phyloP scores from a whole-genome alignment of 345 rosid genomes.

The Brassica juncea region DNA sequence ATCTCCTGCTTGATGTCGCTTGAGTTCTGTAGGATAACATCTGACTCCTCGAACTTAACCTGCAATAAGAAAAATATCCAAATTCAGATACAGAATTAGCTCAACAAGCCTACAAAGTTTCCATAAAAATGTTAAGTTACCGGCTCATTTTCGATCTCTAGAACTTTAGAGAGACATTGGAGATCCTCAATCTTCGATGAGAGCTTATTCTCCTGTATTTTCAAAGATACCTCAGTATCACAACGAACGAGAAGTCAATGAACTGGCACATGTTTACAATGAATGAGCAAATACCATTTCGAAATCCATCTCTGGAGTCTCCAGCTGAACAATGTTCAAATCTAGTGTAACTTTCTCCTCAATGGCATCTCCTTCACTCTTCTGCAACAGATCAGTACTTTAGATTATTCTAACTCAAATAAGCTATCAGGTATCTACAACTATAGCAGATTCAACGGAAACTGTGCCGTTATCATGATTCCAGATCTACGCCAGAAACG shows the following conservation, averaged over 20 bases:
- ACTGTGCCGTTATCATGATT: slow-evolving; percentile 11
- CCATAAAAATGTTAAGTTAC: slow-evolving; percentile 37
- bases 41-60: slow-evolving; percentile 42
- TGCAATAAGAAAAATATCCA: slow-evolving; percentile 35
- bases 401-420: background rate
- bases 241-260: slow-evolving; percentile 2
- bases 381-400: slow-evolving; percentile 45
- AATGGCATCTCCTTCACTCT: slow-evolving; percentile 33
- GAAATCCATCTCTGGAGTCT: slow-evolving; percentile 58
- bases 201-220: slow-evolving; percentile 48
- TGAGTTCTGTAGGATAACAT: slow-evolving; percentile 33
- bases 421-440: slow-evolving; percentile 3
- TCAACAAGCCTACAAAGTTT: background rate
- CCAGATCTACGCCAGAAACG: slow-evolving; percentile 8
- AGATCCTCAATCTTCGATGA: slow-evolving; percentile 39
- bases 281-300: slow-evolving; percentile 47
- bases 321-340: slow-evolving; percentile 49
- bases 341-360: slow-evolving; percentile 34
- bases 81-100: slow-evolving; percentile 23
- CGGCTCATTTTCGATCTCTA: slow-evolving; percentile 44
- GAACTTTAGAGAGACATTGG: slow-evolving; percentile 46
- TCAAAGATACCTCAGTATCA: background rate
- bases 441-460: background rate
- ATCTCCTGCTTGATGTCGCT: slow-evolving; percentile 46
- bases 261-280: background rate